Conservation (phyloP, 495 filamentous ascomycete species). For the Penicillium lividum region DNA sequence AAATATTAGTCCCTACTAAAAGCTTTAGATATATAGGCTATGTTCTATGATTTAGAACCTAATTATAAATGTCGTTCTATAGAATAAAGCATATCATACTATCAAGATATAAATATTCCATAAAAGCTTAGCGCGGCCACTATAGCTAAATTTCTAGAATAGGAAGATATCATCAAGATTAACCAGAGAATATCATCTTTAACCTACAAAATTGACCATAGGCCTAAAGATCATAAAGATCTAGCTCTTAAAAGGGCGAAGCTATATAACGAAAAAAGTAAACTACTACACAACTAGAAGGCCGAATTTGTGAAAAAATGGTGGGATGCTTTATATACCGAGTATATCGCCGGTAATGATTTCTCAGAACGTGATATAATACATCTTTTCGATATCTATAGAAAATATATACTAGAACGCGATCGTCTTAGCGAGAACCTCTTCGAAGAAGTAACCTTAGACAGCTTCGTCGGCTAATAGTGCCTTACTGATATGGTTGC, state of each 20-base stretch:
- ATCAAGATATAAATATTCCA: constrained; percentile 23
- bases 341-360: constrained; percentile 24
- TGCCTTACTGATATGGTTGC: constrained; percentile 21
- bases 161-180: constrained; percentile 16
- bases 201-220: constrained; percentile 14
- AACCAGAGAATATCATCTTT: constrained; percentile 19
- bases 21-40: constrained; percentile 22
- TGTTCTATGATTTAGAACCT: constrained; percentile 24
- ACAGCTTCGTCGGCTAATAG: constrained; percentile 18
- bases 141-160: constrained; percentile 14
- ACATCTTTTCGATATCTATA: constrained; percentile 20
- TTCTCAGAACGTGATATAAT: constrained; percentile 23
- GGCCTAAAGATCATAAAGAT: constrained; percentile 10
- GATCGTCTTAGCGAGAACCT: constrained; percentile 15
- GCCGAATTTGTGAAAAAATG: constrained; percentile 18
- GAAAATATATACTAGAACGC: constrained; percentile 22
- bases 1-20: constrained; percentile 27
- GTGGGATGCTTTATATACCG: constrained; percentile 21
- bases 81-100: constrained; percentile 28
- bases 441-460: constrained; percentile 17
- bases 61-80: constrained; percentile 27
- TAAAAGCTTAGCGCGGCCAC: constrained; percentile 17
- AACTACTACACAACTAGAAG: constrained; percentile 12
- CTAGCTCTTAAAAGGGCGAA: constrained; percentile 12
- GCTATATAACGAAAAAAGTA: constrained; percentile 25